These are phyloP conservation scores for Solanum sejunctum DNA, from an alignment of 257 asterid species.

Conservation along the genomic window DNA sequence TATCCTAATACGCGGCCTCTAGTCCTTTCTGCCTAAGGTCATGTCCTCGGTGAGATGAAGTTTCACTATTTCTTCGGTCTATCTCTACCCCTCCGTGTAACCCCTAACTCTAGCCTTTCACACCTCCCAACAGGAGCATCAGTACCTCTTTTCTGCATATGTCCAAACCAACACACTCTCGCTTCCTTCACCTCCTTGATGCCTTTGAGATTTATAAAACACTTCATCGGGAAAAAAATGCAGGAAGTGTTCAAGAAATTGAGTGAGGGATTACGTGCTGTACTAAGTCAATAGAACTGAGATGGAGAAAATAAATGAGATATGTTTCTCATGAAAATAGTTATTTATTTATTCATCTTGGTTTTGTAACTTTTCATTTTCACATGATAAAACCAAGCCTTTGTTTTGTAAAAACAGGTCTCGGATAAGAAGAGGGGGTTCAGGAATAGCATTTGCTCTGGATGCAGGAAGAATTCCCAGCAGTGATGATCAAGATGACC, in stretches of 20 bases:
- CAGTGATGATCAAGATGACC: conserved; percentile 35
- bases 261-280: background rate
- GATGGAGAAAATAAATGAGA: background rate
- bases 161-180: no score
- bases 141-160: no score
- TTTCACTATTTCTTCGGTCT: no score
- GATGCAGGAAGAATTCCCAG: conserved; percentile 61
- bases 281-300: background rate
- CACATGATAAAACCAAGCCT: background rate
- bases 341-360: background rate
- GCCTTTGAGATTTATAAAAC: background rate
- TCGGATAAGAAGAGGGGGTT: conserved; percentile 12
- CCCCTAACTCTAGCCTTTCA: no score
- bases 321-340: background rate
- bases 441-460: conserved; percentile 46
- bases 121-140: no score
- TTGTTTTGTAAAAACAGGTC: conserved; percentile 20
- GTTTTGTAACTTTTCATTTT: background rate
- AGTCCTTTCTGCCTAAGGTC: no score
- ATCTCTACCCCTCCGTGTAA: no score
- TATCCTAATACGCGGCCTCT: no score
- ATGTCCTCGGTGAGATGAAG: no score
- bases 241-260: background rate
- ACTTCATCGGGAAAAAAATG: background rate
- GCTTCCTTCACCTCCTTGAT: background rate